Percentiles rank a stretch among this genome's conserved stretches.
phyloP scores from a whole-genome alignment of 2,329 filamentous ascomycete species.

The Bisporella sp. region DNA sequence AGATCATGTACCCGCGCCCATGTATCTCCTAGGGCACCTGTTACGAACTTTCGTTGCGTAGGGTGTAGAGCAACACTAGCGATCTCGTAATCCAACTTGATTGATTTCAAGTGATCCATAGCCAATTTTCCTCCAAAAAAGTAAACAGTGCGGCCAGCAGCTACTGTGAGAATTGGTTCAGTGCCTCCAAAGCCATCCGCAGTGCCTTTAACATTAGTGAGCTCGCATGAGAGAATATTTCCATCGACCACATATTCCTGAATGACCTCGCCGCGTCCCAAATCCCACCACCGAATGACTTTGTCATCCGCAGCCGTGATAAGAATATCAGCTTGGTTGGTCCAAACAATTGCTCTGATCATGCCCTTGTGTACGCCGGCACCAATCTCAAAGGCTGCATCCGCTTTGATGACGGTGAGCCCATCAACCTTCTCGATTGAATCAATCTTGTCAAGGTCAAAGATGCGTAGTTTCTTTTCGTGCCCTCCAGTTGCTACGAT shows the following conservation, averaged over 20 bases:
- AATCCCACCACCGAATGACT: slow-evolving; percentile 89
- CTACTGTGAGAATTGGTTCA: slow-evolving; percentile 71
- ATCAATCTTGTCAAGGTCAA: slow-evolving; percentile 55
- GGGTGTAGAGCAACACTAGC: slow-evolving; percentile 86
- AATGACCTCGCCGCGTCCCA: slow-evolving; percentile 68
- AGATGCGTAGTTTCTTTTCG: slow-evolving; percentile 95
- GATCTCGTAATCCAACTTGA: slow-evolving; percentile 75
- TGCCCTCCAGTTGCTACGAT: slow-evolving; percentile 88
- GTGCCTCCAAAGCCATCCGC: slow-evolving; percentile 59
- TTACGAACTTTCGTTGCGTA: slow-evolving; percentile 74
- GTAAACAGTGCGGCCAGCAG: slow-evolving; percentile 89
- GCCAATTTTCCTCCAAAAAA: slow-evolving; percentile 78
- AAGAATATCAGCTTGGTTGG: slow-evolving; percentile 76
- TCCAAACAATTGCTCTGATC: slow-evolving; percentile 97
- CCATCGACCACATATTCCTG: slow-evolving; percentile 74
- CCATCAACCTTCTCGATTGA: slow-evolving; percentile 26
- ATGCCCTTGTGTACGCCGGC: slow-evolving; percentile 74
- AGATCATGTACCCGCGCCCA: slow-evolving; percentile 96
- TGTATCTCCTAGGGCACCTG: slow-evolving; percentile 84
- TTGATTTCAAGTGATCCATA: slow-evolving; percentile 67
- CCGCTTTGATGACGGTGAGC: slow-evolving; percentile 44
- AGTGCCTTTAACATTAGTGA: slow-evolving; percentile 60
- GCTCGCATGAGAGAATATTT: slow-evolving; percentile 85
- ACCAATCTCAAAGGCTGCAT: slow-evolving; percentile 78
- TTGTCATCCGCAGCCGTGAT: slow-evolving; percentile 90